Percentiles rank a stretch among this genome's conserved stretches.
Evolutionary conservation across 2,329 filamentous ascomycete genomes (phyloP).

Genomic region (Colletotrichum euphorbiae): DNA sequence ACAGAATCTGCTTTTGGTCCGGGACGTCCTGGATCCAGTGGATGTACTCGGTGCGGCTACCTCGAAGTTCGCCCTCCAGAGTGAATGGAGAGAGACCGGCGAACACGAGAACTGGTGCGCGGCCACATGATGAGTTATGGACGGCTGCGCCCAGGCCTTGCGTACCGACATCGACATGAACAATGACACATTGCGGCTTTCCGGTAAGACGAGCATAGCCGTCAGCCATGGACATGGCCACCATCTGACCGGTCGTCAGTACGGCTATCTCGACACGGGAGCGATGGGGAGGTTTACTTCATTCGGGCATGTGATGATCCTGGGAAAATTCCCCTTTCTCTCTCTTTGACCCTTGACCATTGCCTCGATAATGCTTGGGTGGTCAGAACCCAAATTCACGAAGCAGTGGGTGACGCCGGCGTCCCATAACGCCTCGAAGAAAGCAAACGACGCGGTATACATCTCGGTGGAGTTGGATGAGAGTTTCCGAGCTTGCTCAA

Average conservation of each 20-base stretch:
- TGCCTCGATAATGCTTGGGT: constrained; percentile 78
- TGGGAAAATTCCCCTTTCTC: constrained; percentile 70
- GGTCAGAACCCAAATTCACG: constrained; percentile 72
- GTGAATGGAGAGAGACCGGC: constrained; percentile 78
- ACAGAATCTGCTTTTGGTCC: constrained; percentile 79
- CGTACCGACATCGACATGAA: constrained; percentile 81
- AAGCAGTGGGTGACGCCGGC: constrained; percentile 70
- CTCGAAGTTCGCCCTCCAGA: constrained; percentile 77
- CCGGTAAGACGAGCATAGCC: constrained; percentile 76
- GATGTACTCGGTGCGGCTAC: constrained; percentile 79
- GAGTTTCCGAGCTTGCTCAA: constrained; percentile 27
- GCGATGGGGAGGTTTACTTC: constrained; percentile 60
- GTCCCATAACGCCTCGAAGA: constrained; percentile 85
- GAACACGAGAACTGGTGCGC: constrained; percentile 78
- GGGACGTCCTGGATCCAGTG: constrained; percentile 84
- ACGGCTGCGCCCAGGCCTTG: constrained; percentile 78
- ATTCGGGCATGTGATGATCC: constrained; percentile 79
- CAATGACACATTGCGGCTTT: constrained; percentile 77
- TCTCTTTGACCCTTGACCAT: constrained; percentile 78
- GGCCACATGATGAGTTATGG: constrained; percentile 77
- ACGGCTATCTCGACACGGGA: not conserved
- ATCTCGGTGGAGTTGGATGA: constrained; percentile 47
- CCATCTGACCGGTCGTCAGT: constrained; percentile 65
- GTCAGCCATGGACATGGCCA: constrained; percentile 81
- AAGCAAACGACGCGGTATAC: constrained; percentile 84